phyloP scores from a whole-genome alignment of 2,329 filamentous ascomycete genomes.

The Plectosphaerella plurivora region DNA sequence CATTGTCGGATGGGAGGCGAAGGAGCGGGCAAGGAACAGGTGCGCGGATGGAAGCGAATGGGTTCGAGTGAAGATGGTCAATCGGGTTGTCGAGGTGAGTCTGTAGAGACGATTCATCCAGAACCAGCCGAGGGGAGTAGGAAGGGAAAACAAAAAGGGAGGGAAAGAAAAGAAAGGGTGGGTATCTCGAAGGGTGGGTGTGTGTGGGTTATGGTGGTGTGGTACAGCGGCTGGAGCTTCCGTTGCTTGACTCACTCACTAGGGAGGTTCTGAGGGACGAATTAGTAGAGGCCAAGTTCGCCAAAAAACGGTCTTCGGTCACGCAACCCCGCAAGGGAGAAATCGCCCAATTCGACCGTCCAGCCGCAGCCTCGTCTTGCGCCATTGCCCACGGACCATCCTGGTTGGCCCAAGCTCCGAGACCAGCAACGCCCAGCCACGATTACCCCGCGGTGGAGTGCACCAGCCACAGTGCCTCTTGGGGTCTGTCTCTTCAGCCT shows the following conservation, averaged over 20 bases:
- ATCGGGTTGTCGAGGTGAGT: slow-evolving; percentile 10
- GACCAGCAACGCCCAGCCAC: background rate
- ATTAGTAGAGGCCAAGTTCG: slow-evolving; percentile 4
- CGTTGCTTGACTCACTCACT: slow-evolving; percentile 7
- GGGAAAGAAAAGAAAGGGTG: background rate
- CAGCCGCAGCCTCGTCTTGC: background rate
- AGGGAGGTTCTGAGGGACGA: background rate
- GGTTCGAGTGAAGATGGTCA: slow-evolving; percentile 20
- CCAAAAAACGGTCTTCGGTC: background rate
- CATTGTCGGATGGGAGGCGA: slow-evolving; percentile 35
- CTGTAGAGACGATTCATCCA: slow-evolving; percentile 27
- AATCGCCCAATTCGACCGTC: background rate
- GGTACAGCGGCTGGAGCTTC: background rate
- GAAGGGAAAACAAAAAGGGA: slow-evolving; percentile 13
- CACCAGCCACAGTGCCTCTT: background rate
- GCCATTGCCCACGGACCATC: background rate
- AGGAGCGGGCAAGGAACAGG: slow-evolving; percentile 22
- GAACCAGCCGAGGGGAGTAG: slow-evolving; percentile 9
- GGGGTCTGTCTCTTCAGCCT: background rate
- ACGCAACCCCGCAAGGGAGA: slow-evolving; percentile 2
- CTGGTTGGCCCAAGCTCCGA: background rate
- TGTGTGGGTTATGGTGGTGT: background rate
- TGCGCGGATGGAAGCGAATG: slow-evolving; percentile 12
- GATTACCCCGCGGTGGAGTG: slow-evolving; percentile 2
- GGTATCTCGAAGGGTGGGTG: background rate